Evolutionary conservation across 768 basidiomycete genomes (phyloP).

Genomic region (Cubamyces sp.): DNA sequence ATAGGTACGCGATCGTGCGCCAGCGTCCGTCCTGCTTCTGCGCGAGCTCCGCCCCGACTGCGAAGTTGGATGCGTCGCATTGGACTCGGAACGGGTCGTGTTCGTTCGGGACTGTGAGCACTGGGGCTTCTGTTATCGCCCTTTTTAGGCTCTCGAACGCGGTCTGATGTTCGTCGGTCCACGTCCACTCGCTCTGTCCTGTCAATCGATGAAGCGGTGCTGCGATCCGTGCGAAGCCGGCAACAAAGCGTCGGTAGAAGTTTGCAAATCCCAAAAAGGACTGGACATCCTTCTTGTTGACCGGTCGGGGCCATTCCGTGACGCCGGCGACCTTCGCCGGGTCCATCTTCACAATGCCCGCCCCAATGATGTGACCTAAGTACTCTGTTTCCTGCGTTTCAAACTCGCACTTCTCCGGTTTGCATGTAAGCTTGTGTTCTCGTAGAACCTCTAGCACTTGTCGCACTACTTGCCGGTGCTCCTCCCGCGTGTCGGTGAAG

Average conservation of each 20-base stretch:
- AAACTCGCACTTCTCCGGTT: slow-evolving; percentile 44
- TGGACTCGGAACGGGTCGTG: slow-evolving; percentile 17
- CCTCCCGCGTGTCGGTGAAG: slow-evolving; percentile 34
- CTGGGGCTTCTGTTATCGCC: slow-evolving; percentile 3
- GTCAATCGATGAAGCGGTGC: slow-evolving; percentile 21
- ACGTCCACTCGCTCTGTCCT: slow-evolving; percentile 2
- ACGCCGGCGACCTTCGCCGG: slow-evolving; percentile 34
- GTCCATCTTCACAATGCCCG: slow-evolving; percentile 35
- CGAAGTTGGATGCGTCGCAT: slow-evolving; percentile 26
- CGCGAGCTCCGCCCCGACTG: slow-evolving; percentile 26
- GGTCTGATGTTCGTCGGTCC: background rate
- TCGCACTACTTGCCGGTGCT: slow-evolving; percentile 27
- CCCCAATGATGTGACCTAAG: slow-evolving; percentile 36
- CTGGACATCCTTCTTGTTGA: slow-evolving; percentile 22
- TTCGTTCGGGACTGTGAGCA: slow-evolving; percentile 8
- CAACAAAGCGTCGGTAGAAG: slow-evolving; percentile 36
- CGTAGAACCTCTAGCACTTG: slow-evolving; percentile 30
- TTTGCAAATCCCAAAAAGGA: slow-evolving; percentile 35
- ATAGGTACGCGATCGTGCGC: slow-evolving; percentile 22
- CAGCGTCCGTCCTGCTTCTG: slow-evolving; percentile 24
- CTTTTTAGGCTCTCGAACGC: slow-evolving; percentile 7
- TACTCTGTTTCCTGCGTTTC: slow-evolving; percentile 33
- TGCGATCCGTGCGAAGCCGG: slow-evolving; percentile 31
- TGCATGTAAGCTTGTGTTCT: slow-evolving; percentile 37
- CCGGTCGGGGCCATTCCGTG: slow-evolving; percentile 31